Conservation (phyloP, 352 stramenopile genomes). For the Pythium utonaiense region DNA sequence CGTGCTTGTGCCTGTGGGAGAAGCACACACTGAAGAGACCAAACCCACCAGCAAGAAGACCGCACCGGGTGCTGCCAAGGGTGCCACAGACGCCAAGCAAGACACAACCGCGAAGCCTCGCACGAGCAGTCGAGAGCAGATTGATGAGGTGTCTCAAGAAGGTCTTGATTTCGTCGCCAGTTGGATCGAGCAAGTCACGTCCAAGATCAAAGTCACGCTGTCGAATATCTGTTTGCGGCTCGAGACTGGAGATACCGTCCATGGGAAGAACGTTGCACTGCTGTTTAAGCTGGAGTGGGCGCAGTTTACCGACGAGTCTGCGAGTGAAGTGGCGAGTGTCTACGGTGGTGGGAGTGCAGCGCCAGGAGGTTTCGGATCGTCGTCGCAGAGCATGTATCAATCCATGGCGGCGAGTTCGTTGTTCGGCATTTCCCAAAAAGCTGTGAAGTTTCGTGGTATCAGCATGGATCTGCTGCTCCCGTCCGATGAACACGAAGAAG, state of each 20-base stretch:
- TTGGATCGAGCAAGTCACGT: constrained; percentile 89
- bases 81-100: neutral
- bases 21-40: constrained; percentile 6
- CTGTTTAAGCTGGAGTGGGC: constrained; percentile 76
- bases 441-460: constrained; percentile 77
- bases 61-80: neutral
- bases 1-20: constrained; percentile 59
- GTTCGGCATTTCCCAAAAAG: constrained; percentile 84
- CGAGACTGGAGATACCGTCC: constrained; percentile 59
- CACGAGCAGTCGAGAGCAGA: constrained; percentile 29
- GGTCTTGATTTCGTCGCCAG: constrained; percentile 87
- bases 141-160: constrained; percentile 85
- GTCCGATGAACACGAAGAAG: constrained; percentile 38
- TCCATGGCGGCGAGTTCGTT: constrained; percentile 79
- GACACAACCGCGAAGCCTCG: neutral
- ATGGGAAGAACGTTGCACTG: constrained; percentile 61
- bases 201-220: constrained; percentile 87
- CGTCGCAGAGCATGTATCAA: constrained; percentile 39
- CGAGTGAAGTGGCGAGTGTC: constrained; percentile 66
- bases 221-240: constrained; percentile 82
- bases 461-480: constrained; percentile 78
- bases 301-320: constrained; percentile 83
- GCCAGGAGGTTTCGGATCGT: constrained; percentile 2
- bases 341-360: constrained; percentile 36
- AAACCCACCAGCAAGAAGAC: neutral